Evolutionary conservation across 331 rosid species (phyloP).

Genomic region (Cydonia oblonga): DNA sequence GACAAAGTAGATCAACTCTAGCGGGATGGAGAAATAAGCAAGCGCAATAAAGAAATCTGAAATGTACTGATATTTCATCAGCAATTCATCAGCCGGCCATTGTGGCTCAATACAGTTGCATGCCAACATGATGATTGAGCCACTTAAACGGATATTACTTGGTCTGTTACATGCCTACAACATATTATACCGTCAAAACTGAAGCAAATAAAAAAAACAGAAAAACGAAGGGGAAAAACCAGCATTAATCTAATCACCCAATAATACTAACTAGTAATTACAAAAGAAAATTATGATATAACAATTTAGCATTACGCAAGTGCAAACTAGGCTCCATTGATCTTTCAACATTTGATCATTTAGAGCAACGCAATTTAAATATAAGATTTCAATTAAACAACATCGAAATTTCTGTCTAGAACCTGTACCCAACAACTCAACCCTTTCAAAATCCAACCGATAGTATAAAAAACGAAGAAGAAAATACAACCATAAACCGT

Average conservation of each 20-base stretch:
- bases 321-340: not conserved
- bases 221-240: not conserved
- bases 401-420: not conserved
- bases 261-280: not conserved
- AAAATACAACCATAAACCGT: not conserved
- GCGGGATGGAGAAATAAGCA: slow-evolving; percentile 89
- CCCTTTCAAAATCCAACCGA: not conserved
- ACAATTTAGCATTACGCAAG: not conserved
- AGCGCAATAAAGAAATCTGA: slow-evolving; percentile 89
- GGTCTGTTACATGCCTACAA: slow-evolving; percentile 30
- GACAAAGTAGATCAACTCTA: slow-evolving; percentile 88
- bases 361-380: not conserved
- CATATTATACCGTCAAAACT: slow-evolving; percentile 1
- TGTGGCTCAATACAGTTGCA: slow-evolving; percentile 95
- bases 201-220: not conserved
- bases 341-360: not conserved
- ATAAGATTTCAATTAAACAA: not conserved
- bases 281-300: not conserved
- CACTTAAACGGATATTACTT: slow-evolving; percentile 18
- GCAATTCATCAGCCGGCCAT: slow-evolving; percentile 72
- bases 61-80: slow-evolving; percentile 86
- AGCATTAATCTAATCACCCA: not conserved
- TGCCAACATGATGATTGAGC: slow-evolving; percentile 44
- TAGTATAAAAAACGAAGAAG: not conserved
- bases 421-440: not conserved